These are phyloP conservation scores for Tetrahymena malaccensis DNA, from an alignment of 73 alveolate genomes.

Conservation along the genomic window DNA sequence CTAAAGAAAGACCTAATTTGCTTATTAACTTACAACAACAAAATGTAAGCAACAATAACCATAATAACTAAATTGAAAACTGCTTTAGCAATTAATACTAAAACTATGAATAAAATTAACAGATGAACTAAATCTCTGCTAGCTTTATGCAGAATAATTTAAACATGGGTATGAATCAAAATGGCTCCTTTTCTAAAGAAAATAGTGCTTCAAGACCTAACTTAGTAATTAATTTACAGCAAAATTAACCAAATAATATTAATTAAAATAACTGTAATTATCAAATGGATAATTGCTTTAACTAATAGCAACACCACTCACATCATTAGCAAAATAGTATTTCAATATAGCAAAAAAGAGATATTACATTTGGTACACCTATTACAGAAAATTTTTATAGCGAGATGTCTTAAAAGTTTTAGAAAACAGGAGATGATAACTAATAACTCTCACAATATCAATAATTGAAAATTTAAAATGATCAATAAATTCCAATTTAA, in stretches of 20 bases:
- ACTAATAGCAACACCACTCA: neutral
- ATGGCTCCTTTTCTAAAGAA: neutral
- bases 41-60: too few species aligned
- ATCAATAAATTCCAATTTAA: neutral
- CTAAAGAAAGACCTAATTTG: neutral
- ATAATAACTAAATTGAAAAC: neutral
- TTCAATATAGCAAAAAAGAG: neutral
- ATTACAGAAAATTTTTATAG: neutral
- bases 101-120: too few species aligned
- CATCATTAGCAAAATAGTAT: too few species aligned
- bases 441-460: neutral
- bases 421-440: neutral
- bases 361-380: neutral
- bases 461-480: neutral
- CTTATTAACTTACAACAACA: too few species aligned
- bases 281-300: neutral
- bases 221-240: too few species aligned
- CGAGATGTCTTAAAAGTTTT: neutral
- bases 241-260: too few species aligned
- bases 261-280: neutral
- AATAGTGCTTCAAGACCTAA: neutral
- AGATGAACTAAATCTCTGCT: neutral
- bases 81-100: neutral
- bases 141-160: neutral
- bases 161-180: neutral